Percentiles rank a stretch among this genome's conserved stretches.
These are phyloP conservation scores for Solanum verrucosum DNA, from an alignment of 257 asterid genomes.

Conservation along the genomic window DNA sequence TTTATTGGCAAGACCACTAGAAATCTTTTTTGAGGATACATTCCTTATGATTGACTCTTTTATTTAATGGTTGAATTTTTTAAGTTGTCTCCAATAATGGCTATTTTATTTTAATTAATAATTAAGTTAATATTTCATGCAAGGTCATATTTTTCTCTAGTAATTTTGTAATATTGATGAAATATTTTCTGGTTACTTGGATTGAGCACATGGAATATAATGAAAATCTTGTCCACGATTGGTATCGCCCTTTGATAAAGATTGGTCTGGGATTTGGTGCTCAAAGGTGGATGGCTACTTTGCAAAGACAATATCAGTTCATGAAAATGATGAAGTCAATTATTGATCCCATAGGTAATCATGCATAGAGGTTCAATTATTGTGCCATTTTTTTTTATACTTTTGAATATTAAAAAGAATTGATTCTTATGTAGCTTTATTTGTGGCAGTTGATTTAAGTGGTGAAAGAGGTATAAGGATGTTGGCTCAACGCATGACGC, in stretches of 20 bases:
- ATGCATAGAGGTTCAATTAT: constrained; percentile 25
- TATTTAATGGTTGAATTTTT: neutral
- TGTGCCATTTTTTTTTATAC: neutral
- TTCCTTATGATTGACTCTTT: neutral
- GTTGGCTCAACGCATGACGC: neutral
- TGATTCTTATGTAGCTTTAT: neutral
- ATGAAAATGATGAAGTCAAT: constrained; percentile 29
- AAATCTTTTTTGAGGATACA: neutral
- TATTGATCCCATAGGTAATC: constrained; percentile 24
- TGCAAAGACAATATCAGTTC: constrained; percentile 54
- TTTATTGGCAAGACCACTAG: neutral
- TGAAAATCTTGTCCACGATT: constrained; percentile 31
- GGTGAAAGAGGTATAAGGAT: constrained; percentile 46
- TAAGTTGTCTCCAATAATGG: neutral
- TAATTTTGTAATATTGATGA: neutral
- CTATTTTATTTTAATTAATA: neutral
- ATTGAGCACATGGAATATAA: constrained; percentile 70
- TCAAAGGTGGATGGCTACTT: constrained; percentile 57
- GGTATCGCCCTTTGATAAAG: constrained; percentile 33
- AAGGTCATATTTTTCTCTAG: neutral
- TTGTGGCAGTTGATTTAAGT: constrained; percentile 27
- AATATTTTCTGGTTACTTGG: constrained; percentile 65
- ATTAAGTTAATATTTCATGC: neutral
- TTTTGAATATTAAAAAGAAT: neutral
- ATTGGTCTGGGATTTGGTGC: constrained; percentile 74